Evolutionary conservation across 306 rosid species (phyloP), one percentile per base, ranked within the genome.

Genomic region (Prunus armeniaca): DNA sequence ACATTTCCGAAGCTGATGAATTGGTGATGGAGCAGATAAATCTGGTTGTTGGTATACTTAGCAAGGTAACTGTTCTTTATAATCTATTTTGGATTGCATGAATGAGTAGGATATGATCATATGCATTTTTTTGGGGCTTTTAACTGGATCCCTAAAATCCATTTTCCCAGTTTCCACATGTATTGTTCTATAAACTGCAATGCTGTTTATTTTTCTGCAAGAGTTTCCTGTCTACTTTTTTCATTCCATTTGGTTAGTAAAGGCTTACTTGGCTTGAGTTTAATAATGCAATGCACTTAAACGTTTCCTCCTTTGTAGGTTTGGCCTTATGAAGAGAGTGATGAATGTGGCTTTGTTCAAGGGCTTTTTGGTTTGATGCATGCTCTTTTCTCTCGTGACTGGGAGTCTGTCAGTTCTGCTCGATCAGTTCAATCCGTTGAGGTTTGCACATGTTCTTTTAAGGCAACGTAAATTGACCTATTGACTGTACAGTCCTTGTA

Each of bases 251-350:
- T 14, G 32, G 41, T 61, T 27, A 6, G 3, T 61, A 5, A 14
- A 27, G 18, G 66, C 41, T 61, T 61, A 12, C 12, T 30, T 15
- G 45, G 32, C 32, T 18, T 32, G 9, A 28, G 30, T 28, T 62
- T 14, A 71, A 52, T 34, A 56, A 27, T 56, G 54, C 3, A 22
- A 55, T 13, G 38, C 24, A 3, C 19, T 56, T 34, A 0, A 55
- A 34, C 11, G 3, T 57, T 28, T 43, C 51, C 64, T 9, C 76
- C 6, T 38, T 41, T 41, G 24, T 73, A 95, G 98, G 95, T 95
- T 81, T 95, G 98, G 98, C 93, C 98, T 9, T 95, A 92, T 67
- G 98, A 95, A 83, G 91, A 92, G 82, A 86, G 84, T 41, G 85
- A 88, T 41, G 89, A 86, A 78, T 88, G 83, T 79, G 98, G 97